Base-by-base conservation (phyloP, 225 moss, liverwort and hornwort species). In the Sphagnum tenellum region DNA sequence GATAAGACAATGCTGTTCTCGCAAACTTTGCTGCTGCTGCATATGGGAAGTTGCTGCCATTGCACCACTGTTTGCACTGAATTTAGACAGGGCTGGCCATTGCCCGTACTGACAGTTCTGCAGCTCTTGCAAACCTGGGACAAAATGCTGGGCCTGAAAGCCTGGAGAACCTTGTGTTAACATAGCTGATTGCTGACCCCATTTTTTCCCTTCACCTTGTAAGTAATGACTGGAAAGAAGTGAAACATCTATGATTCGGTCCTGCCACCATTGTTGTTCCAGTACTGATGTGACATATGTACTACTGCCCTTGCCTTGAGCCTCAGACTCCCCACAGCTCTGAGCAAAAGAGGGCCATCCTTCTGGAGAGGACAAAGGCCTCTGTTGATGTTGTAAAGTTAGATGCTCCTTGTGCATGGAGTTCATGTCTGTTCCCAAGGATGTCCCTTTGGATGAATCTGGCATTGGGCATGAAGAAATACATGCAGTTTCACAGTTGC, bases 101-200 rank as follows among this genome's bases (percentile, higher is more conserved):
- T 44, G 67, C 57, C 49, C 67, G 10, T 46, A 49, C 48, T 67
- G 57, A 11, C 57, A 48, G 7, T 50, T 50, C 47, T 67, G 57
- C 13, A 48, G 56, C 56, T 48, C 61, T 46, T 11, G 61, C 61
- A 61, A 61, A 44, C 61, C 47, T 9, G 7, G 61, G 44, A 46
- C 61, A 4, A 46, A 44, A 61, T 11, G 45, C 7, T 61, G 61
- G 10, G 61, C 45, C 11, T 61, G 61, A 46, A 9, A 7, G 11
- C 9, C 61, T 61, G 61, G 61, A 46, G 46, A 61, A 45, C 47
- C 8, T 45, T 45, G 61, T 46, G 46, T 46, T 58, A 12, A 29
- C 52, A 52, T 52, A 5, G 7, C 52, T 52, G 52, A 9, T 52
- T 52, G 52, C 52, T 9, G 3, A 61, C 46, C 61, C 61, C 61